Evolutionary conservation across 1,139 yeast genomes (phyloP), one percentile per base, ranked within the genome.

Genomic region (Geotrichum phurueaensis): DNA sequence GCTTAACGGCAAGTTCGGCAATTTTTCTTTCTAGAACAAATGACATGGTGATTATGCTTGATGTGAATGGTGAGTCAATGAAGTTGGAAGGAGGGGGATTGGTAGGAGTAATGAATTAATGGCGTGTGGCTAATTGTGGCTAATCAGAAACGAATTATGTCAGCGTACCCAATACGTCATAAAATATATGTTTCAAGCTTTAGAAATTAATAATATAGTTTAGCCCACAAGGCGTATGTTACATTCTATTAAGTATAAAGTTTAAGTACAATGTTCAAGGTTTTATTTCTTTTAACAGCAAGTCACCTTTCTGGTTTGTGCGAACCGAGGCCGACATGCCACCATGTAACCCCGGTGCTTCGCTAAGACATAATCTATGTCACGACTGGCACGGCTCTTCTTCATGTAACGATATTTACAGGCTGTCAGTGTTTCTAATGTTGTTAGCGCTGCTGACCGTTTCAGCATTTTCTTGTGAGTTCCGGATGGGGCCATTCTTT

Each of bases 1-100:
- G 81, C 68, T 86, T 88, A 43, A 94, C 97, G 0, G 98, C 98
- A 68, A 89, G 78, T 56, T 91, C 85, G 27, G 98, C 98, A 56
- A 92, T 81, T 61, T 80, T 77, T 45, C 87, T 81, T 73, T 92
- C 97, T 23, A 62, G 59, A 7, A 62, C 58, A 53, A 60, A 60
- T 22, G 58, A 49, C 61, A 58, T 56, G 29, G 12, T 55, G 20
- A 25, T 27, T n/a, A n/a, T 39, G 20, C 45, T 39, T 39, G 45
- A 39, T 18, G 45, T 39, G 20, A 15, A 15, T 39, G 45, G 6
- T 39, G 45, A 13, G 7, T 5, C 6, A 39, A 39, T 39, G 2
- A 13, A 18, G 15, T 39, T 2, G n/a, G 6, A 15, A 18, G n/a
- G n/a, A 15, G 45, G n/a, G 45, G 45, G 45, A 6, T 15, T 18